phyloP scores from a whole-genome alignment of 768 basidiomycete genomes.

The Amanita inopinata region DNA sequence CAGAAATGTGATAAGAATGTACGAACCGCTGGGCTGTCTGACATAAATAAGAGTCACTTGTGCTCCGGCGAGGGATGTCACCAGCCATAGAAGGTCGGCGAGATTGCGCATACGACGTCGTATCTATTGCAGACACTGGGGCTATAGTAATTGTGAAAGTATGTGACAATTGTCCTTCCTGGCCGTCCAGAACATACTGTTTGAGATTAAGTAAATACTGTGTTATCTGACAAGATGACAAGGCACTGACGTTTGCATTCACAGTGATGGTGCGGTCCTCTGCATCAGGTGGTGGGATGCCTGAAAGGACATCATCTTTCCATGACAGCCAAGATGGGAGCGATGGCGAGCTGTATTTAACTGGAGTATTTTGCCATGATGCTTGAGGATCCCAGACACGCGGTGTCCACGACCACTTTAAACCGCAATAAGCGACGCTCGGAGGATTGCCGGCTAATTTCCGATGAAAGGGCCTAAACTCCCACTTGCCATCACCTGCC shows the following conservation, averaged over 20 bases:
- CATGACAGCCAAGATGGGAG: constrained; percentile 85
- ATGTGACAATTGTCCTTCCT: constrained; percentile 58
- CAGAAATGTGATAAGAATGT: background rate
- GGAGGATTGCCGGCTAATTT: constrained; percentile 81
- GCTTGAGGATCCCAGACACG: constrained; percentile 97
- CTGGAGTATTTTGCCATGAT: constrained; percentile 68
- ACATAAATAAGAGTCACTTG: constrained; percentile 38
- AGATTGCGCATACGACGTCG: constrained; percentile 28
- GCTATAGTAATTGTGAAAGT: constrained; percentile 67
- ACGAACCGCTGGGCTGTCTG: constrained; percentile 30
- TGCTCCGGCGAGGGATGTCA: constrained; percentile 34
- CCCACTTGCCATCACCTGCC: constrained; percentile 63
- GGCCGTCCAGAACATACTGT: constrained; percentile 67
- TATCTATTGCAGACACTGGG: constrained; percentile 41
- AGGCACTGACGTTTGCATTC: constrained; percentile 55
- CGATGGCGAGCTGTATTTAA: constrained; percentile 70
- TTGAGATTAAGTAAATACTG: constrained; percentile 6
- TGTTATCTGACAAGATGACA: constrained; percentile 6
- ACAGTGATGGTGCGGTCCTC: constrained; percentile 68
- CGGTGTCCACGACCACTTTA: constrained; percentile 85
- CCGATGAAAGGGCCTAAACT: constrained; percentile 81
- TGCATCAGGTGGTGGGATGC: constrained; percentile 70
- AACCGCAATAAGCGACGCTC: constrained; percentile 68
- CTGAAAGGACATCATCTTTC: constrained; percentile 76
- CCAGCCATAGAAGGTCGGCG: constrained; percentile 33